Evolutionary conservation across 106 monocot genomes (phyloP).

Genomic region (Posidonia australis): DNA sequence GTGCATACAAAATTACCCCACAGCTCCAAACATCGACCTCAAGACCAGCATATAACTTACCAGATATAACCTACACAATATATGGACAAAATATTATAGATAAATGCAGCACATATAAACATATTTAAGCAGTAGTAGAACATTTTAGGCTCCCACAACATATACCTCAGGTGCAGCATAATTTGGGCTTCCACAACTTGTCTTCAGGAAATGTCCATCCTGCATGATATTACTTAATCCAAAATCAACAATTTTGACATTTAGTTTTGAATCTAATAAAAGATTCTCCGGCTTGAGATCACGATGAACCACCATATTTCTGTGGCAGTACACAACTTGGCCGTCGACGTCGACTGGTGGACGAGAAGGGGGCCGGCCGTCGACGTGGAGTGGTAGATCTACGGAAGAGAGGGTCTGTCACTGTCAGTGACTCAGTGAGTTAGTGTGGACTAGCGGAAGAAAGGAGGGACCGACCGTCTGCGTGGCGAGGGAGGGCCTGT

Average conservation of each 20-base stretch:
- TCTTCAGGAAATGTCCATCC: conserved; percentile 21
- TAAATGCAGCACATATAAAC: neutral
- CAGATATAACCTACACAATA: conserved; percentile 14
- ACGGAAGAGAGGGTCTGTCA: too few species aligned
- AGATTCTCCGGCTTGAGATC: conserved; percentile 24
- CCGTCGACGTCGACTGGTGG: too few species aligned
- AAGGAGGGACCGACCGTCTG: too few species aligned
- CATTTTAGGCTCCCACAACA: neutral
- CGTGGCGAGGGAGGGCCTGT: too few species aligned
- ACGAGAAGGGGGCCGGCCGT: too few species aligned
- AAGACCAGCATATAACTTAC: conserved; percentile 21
- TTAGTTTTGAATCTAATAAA: conserved; percentile 15
- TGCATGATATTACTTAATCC: conserved; percentile 16
- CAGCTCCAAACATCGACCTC: conserved; percentile 26
- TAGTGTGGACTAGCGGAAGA: too few species aligned
- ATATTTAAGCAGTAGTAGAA: neutral
- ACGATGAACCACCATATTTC: conserved; percentile 22
- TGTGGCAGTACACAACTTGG: conserved; percentile 25
- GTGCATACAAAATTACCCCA: conserved; percentile 17
- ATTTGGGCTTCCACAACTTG: conserved; percentile 24
- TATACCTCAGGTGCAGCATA: conserved; percentile 22
- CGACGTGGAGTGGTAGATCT: too few species aligned
- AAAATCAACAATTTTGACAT: conserved; percentile 25
- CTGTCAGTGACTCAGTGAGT: too few species aligned
- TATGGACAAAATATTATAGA: neutral